Evolutionary conservation across 176 grass and related monocot species (phyloP), one percentile per base, ranked within the genome.

Genomic region (Aegilops speltoides): DNA sequence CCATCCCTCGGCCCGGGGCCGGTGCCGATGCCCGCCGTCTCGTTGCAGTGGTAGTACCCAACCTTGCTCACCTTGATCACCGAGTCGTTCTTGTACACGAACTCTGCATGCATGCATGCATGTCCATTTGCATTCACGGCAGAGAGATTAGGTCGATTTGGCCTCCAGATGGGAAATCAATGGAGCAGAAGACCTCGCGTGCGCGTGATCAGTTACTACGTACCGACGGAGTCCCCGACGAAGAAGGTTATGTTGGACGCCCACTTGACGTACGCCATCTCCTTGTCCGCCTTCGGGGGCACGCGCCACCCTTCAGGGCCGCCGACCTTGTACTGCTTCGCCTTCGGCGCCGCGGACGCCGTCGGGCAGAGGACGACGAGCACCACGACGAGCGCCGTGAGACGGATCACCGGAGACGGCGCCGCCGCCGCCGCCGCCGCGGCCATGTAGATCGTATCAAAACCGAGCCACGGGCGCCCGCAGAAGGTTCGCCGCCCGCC

Each of bases 41-140:
- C 85, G 77, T 93, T 97, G 95, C 95, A 97, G 83, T 97, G 95
- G 91, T 93, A 97, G 84, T 95, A 98, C 1, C 86, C 91, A 2
- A 73, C 45, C 86, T 93, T 98, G 54, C 57, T 83, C 65, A 89
- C 91, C 68, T 40, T 59, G 13, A 93, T 65, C 70, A 90, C 95
- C 67, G 95, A 86, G 84, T 95, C 91, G 80, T 95, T 98, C 93
- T 69, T 92, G 93, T 92, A 95, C 88, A 80, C 79, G 78, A 98
- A 98, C 80, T 90, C 95, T 98, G 82, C 28, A 33, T 15, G 36
- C 59, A 31, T n/a, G 34, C 57, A 37, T 14, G 26, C 26, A 23
- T 57, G 10, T 57, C 26, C 68, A 72, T 72, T 40, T 22, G 10
- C 20, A 34, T 57, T 43, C 52, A 2, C 16, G 6, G 28, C 4